These are phyloP conservation scores for Annulohypoxylon nitens DNA, from an alignment of 495 filamentous ascomycete genomes.

Conservation along the genomic window DNA sequence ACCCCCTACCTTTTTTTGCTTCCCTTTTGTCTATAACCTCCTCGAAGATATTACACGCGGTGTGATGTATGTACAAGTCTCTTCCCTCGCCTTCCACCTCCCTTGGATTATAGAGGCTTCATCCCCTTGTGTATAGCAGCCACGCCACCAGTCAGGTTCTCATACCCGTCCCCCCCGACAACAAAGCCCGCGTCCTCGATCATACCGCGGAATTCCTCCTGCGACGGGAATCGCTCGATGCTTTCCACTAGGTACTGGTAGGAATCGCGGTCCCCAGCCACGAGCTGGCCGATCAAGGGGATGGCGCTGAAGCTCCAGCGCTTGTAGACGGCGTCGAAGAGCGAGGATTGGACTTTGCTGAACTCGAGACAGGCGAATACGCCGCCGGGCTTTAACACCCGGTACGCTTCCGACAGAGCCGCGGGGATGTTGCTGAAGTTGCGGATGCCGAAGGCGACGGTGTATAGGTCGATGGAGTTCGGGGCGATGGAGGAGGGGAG, in stretches of 20 bases:
- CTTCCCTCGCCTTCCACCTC: neutral
- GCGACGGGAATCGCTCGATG: conserved; percentile 91
- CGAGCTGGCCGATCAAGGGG: conserved; percentile 93
- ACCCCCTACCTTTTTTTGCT: neutral
- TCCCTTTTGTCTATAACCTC: conserved; percentile 23
- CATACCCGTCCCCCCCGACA: conserved; percentile 83
- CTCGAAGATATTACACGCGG: neutral
- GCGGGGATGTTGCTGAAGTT: conserved; percentile 92
- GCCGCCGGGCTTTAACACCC: conserved; percentile 93
- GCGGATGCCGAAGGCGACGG: conserved; percentile 96
- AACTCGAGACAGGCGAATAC: conserved; percentile 99
- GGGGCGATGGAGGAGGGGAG: conserved; percentile 66
- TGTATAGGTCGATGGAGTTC: conserved; percentile 87
- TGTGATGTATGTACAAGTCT: conserved; percentile 30
- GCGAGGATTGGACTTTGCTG: conserved; percentile 77
- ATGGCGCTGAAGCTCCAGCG: conserved; percentile 96
- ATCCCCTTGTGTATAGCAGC: conserved; percentile 97
- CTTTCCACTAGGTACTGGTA: conserved; percentile 99
- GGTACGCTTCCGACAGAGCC: conserved; percentile 82
- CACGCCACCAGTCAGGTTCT: conserved; percentile 90
- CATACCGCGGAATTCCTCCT: conserved; percentile 87
- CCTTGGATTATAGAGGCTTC: conserved; percentile 71
- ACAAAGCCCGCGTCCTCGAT: conserved; percentile 89
- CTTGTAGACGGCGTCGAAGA: conserved; percentile 92
- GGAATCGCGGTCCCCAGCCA: conserved; percentile 92